Conservation (phyloP, 345 rosid species). For the Salix caprea region DNA sequence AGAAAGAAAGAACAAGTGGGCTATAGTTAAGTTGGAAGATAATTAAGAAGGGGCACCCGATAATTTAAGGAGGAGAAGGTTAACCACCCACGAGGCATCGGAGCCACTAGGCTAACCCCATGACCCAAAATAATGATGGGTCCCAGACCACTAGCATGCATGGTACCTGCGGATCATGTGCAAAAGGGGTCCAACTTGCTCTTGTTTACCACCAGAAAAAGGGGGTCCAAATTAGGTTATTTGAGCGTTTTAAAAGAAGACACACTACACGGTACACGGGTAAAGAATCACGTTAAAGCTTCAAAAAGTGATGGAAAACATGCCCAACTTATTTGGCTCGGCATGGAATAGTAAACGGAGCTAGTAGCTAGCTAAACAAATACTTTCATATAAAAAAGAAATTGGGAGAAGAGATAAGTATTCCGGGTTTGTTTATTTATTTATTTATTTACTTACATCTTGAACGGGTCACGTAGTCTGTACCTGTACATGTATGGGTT, state of each 20-base stretch:
- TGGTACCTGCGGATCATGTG: slow-evolving; percentile 29
- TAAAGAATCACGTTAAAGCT: slow-evolving; percentile 11
- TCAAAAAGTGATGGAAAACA: neutral
- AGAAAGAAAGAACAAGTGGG: neutral
- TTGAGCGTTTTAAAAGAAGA: neutral
- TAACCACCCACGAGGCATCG: neutral
- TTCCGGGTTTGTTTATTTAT: too few relatives aligned
- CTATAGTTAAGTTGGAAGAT: neutral
- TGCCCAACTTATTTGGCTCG: neutral
- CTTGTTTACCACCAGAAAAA: neutral
- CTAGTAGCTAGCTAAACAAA: neutral
- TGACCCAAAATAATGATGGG: neutral
- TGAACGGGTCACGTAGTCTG: neutral
- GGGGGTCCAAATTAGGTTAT: neutral
- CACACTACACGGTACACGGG: neutral
- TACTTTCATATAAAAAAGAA: too few relatives aligned
- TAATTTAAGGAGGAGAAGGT: neutral
- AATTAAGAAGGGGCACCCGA: neutral
- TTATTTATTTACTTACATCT: too few relatives aligned
- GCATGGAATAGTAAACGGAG: neutral
- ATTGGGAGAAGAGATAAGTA: too few relatives aligned
- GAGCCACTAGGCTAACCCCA: neutral
- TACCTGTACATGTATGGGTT: neutral
- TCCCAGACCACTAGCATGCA: slow-evolving; percentile 2
- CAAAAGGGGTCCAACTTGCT: slow-evolving; percentile 16